These are phyloP conservation scores for Schwanniomyces occidentalis DNA, from an alignment of 805 yeast genomes.

Conservation along the genomic window DNA sequence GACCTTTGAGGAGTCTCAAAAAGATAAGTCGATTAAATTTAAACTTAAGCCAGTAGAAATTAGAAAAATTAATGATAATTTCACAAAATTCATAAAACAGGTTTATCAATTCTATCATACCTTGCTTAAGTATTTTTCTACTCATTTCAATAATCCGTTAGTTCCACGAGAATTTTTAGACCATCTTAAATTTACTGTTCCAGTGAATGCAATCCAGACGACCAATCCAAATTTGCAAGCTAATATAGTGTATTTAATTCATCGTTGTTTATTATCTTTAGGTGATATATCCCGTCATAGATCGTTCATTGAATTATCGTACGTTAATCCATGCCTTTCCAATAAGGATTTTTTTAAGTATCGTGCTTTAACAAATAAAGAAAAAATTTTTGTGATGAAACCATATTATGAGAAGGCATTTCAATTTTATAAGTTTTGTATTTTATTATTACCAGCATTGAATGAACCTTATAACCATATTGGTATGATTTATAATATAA, in stretches of 20 bases:
- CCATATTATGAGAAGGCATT: conserved; percentile 27
- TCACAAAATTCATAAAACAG: conserved; percentile 49
- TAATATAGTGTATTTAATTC: conserved; percentile 42
- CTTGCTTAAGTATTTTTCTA: conserved; percentile 41
- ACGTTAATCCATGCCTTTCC: conserved; percentile 36
- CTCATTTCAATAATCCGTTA: conserved; percentile 36
- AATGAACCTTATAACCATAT: conserved; percentile 67
- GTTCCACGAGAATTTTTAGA: conserved; percentile 32
- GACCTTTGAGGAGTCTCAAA: conserved; percentile 16
- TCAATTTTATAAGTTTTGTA: conserved; percentile 49
- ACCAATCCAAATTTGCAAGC: conserved; percentile 23
- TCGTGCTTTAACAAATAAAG: conserved; percentile 26
- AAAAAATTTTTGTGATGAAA: conserved; percentile 37
- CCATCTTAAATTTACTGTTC: conserved; percentile 23
- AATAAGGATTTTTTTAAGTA: conserved; percentile 28
- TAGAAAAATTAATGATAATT: conserved; percentile 54
- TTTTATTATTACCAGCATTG: conserved; percentile 60
- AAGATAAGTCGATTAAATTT: conserved; percentile 15
- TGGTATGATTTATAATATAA: conserved; percentile 45
- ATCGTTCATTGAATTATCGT: conserved; percentile 47
- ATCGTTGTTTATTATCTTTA: conserved; percentile 50
- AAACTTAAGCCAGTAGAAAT: conserved; percentile 50
- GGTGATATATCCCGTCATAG: conserved; percentile 64
- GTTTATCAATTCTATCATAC: conserved; percentile 48
- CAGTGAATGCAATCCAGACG: conserved; percentile 11